phyloP scores from a whole-genome alignment of 2,329 filamentous ascomycete species.

The Trichocomaceae sp. region DNA sequence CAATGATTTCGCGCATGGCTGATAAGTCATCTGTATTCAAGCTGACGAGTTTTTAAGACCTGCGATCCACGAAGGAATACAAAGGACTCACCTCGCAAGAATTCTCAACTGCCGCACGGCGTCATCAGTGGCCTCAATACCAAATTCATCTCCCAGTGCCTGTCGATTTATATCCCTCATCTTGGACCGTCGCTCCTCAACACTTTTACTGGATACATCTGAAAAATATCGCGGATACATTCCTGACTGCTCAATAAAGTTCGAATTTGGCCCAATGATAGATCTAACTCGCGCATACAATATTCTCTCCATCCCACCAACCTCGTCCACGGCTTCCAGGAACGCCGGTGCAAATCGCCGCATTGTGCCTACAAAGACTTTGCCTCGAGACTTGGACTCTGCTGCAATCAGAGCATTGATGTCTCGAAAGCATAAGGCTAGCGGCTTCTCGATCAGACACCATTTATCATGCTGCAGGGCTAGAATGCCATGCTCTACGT shows the following conservation, averaged over 20 bases:
- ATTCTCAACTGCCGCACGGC: constrained; percentile 32
- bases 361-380: constrained; percentile 55
- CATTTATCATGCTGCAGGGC: constrained; percentile 48
- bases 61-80: not conserved
- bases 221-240: constrained; percentile 33
- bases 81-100: constrained; percentile 27
- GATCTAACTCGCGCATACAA: constrained; percentile 47
- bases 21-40: constrained; percentile 50
- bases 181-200: constrained; percentile 18
- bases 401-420: constrained; percentile 43
- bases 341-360: constrained; percentile 52
- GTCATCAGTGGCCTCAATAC: constrained; percentile 22
- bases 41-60: not conserved
- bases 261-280: constrained; percentile 48
- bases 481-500: constrained; percentile 43
- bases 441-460: constrained; percentile 54
- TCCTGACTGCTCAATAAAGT: constrained; percentile 27
- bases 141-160: constrained; percentile 28
- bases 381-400: constrained; percentile 40
- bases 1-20: constrained; percentile 44
- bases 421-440: constrained; percentile 43
- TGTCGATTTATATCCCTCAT: constrained; percentile 23
- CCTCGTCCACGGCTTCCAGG: constrained; percentile 46
- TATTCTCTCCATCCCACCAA: constrained; percentile 45
- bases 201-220: constrained; percentile 33